Conservation (phyloP, 192 early-diverging fungal species). For the Podila epigama region DNA sequence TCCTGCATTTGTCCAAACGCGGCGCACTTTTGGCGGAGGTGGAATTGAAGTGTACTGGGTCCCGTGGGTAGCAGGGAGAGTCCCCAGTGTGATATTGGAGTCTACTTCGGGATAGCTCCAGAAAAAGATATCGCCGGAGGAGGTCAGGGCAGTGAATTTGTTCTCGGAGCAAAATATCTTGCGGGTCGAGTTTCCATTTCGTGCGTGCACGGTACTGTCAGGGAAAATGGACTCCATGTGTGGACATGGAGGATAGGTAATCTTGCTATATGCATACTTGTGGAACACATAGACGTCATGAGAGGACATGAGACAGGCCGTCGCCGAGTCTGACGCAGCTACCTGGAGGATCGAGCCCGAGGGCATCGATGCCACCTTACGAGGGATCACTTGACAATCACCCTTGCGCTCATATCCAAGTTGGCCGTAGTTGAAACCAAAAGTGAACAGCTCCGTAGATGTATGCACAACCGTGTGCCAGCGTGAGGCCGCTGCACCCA, state of each 20-base stretch:
- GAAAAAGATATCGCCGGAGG: constrained; percentile 32
- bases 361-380: constrained; percentile 68
- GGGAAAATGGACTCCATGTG: constrained; percentile 21
- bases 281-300: constrained; percentile 68
- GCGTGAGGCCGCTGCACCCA: constrained; percentile 70
- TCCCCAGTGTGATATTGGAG: constrained; percentile 28
- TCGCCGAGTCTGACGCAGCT: constrained; percentile 70
- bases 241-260: constrained; percentile 38
- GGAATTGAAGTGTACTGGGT: constrained; percentile 10
- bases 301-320: constrained; percentile 62
- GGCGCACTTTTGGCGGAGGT: constrained; percentile 42
- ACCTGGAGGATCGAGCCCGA: constrained; percentile 61
- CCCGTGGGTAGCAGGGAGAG: constrained; percentile 27
- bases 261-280: constrained; percentile 57
- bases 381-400: constrained; percentile 58
- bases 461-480: constrained; percentile 74
- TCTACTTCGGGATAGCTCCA: constrained; percentile 46
- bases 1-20: constrained; percentile 65
- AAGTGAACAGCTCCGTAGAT: constrained; percentile 64
- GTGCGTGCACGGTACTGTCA: background rate
- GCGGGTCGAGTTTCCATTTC: constrained; percentile 15
- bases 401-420: constrained; percentile 62
- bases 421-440: constrained; percentile 79
- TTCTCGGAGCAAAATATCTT: constrained; percentile 42
- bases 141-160: constrained; percentile 38